Evolutionary conservation across 208 protist species (phyloP), one percentile per base, ranked within the genome.

Genomic region (Crithidia mellificae): DNA sequence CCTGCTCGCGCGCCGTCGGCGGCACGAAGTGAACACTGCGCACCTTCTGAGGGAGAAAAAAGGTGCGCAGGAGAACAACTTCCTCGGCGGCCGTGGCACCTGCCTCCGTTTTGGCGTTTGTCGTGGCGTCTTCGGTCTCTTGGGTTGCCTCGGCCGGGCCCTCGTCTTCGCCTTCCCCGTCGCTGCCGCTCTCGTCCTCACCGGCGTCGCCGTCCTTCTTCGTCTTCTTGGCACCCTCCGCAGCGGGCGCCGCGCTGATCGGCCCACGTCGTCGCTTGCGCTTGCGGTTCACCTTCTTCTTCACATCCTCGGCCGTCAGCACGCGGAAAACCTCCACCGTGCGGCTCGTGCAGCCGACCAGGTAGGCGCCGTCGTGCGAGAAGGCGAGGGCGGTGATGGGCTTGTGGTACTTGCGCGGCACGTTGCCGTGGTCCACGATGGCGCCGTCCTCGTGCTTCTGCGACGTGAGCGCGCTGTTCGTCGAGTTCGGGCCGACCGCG

Each of bases 251-350:
- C n/a, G n/a, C n/a, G n/a, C n/a, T n/a, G n/a, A 59, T 24, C 30
- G 41, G 51, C 15, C 29, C 62, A 27, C 77, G 79, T 20, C 79
- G 77, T 46, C 88, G 84, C 83, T 92, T 91, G 32, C 75, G 73
- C 68, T 92, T 94, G 38, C 88, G 88, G 44, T 74, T 53, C 25
- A 84, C 51, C 74, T 94, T 94, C 63, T 80, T 84, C 34, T 74
- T 77, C 43, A 94, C 84, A 44, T 93, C 87, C 36, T 92, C 87
- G 14, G 77, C 71, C 2, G 84, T 81, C 27, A 86, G 74, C 43
- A 92, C 72, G 20, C 77, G 81, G 68, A 86, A 97, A 12, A 97
- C 72, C 71, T 97, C 92, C 25, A 97, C 65, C 29, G 88, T 92
- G 44, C 94, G 91, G 65, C 85, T 91, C 6, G 88, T 94, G 66